phyloP scores from a whole-genome alignment of 2,329 filamentous ascomycete species.

The Penicillium sclerotigenum region DNA sequence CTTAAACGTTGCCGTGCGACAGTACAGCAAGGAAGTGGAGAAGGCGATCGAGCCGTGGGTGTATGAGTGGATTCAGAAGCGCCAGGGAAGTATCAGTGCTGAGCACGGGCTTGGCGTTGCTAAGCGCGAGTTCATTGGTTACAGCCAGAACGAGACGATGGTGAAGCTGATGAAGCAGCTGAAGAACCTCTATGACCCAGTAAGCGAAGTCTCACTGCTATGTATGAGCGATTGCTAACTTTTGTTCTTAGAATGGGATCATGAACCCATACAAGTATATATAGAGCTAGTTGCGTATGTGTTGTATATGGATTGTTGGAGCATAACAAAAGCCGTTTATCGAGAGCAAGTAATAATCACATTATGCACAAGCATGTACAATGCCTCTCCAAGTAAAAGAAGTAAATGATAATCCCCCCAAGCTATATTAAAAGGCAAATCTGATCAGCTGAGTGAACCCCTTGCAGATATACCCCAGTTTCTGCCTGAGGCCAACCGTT shows the following conservation, averaged over 20 bases:
- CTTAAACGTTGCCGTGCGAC: constrained; percentile 78
- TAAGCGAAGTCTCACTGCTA: constrained; percentile 49
- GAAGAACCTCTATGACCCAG: constrained; percentile 90
- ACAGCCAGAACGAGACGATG: constrained; percentile 85
- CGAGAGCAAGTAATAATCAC: neutral
- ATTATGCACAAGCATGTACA: neutral
- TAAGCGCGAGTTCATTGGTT: constrained; percentile 94
- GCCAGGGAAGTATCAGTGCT: constrained; percentile 89
- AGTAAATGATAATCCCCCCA: neutral
- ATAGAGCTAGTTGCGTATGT: constrained; percentile 21
- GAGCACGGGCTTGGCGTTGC: constrained; percentile 92
- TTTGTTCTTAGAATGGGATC: constrained; percentile 72
- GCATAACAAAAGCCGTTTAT: neutral
- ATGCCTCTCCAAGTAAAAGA: neutral
- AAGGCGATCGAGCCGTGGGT: constrained; percentile 87
- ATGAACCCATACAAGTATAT: constrained; percentile 99
- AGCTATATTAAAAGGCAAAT: neutral
- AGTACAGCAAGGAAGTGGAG: constrained; percentile 85
- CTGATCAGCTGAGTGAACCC: constrained; percentile 10
- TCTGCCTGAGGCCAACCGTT: constrained; percentile 12
- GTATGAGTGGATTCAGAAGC: constrained; percentile 91
- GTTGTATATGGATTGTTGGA: neutral
- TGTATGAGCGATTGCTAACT: constrained; percentile 16
- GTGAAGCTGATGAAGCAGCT: constrained; percentile 90
- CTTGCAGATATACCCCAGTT: constrained; percentile 18